Conservation (phyloP, 2,329 filamentous ascomycete genomes). For the Verticillium zaregamsianum region DNA sequence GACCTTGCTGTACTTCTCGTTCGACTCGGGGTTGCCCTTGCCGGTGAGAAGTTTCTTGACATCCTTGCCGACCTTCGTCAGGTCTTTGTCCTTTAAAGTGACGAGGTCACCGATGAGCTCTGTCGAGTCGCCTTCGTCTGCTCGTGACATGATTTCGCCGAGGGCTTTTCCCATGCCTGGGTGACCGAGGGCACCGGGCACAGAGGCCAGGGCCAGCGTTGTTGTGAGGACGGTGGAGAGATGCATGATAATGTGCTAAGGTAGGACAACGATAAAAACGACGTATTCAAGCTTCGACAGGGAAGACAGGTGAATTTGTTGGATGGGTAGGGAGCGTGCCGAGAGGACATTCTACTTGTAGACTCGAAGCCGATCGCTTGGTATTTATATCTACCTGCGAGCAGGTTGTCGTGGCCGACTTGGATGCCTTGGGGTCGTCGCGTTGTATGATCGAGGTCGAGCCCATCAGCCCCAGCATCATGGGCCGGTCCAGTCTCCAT, state of each 20-base stretch:
- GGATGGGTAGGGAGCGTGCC: too few relatives aligned
- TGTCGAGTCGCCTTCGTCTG: slow-evolving; percentile 8
- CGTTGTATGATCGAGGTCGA: neutral
- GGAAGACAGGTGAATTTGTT: too few relatives aligned
- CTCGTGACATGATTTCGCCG: slow-evolving; percentile 13
- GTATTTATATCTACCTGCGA: neutral
- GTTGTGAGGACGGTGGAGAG: slow-evolving; percentile 9
- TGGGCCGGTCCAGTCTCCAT: neutral
- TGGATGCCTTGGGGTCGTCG: neutral
- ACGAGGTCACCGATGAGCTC: slow-evolving; percentile 16
- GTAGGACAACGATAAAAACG: too few relatives aligned
- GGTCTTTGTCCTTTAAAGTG: slow-evolving; percentile 10
- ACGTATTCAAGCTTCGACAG: neutral
- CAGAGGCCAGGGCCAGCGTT: slow-evolving; percentile 10
- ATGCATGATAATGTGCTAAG: slow-evolving; percentile 4
- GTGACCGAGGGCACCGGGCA: slow-evolving; percentile 11
- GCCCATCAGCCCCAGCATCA: neutral
- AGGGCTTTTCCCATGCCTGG: slow-evolving; percentile 12
- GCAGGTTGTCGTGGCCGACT: neutral
- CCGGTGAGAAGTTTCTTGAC: slow-evolving; percentile 13
- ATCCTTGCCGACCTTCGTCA: slow-evolving; percentile 13
- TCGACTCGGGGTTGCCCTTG: slow-evolving; percentile 13
- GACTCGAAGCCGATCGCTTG: neutral
- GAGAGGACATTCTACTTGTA: neutral
- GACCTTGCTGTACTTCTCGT: slow-evolving; percentile 14